Evolutionary conservation across 208 protist genomes (phyloP), one percentile per base, ranked within the genome.

Genomic region (Strigomonas culicis): DNA sequence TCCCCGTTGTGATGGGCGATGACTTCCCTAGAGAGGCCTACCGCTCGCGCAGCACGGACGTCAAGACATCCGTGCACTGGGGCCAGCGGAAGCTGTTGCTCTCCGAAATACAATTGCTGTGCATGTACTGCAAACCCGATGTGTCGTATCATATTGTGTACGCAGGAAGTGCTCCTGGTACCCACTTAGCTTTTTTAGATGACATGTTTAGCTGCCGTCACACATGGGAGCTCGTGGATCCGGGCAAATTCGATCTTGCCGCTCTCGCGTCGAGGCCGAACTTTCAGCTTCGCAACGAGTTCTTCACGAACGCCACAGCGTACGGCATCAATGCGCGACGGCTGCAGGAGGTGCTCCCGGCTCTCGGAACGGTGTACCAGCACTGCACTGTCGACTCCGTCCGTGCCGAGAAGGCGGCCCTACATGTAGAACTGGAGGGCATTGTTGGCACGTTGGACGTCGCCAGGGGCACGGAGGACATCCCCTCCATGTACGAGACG

Each of bases 61-160:
- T 88, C 25, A 98, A 98, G 75, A 93, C 83, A 15, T 79, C 91
- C 7, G 80, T 96, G 21, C 97, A 99, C 74, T 99, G 97, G 95
- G 97, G 97, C 2, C 96, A 99, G 83, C 82, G 97, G 8, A 98
- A 99, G 74, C 76, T 98, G 0, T 72, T 99, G 8, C 66, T 99
- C 13, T 98, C 93, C 4, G 96, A 98, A 71, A 93, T 99, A 41
- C 95, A 98, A 77, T 85, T 99, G 39, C 79, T 99, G 8, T 84
- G 78, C 32, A 57, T 89, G 28, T 95, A 96, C 81, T 76, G 77
- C 34, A 65, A 66, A 44, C 80, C 76, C 19, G 80, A 76, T 22
- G 74, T 79, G 46, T 79, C 86, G 1, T 97, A 94, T 66, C 92
- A 94, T 59, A 96, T 98, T 69, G 84, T 98, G 10, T 98, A 98